Conservation (phyloP, 768 basidiomycete genomes). For the Termitomyces sp. region DNA sequence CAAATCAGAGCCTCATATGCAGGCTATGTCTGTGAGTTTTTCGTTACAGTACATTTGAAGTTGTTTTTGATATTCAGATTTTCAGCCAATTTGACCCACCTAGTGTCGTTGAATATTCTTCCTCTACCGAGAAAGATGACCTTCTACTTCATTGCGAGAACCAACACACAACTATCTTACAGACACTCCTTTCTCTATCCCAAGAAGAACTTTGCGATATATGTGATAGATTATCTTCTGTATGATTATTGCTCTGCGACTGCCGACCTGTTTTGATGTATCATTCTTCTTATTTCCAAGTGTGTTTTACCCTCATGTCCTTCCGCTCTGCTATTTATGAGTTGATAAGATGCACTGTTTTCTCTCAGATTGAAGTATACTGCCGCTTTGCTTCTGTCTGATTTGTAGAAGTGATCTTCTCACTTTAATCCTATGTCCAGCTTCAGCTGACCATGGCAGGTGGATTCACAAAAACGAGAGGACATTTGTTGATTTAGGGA, state of each 20-base stretch:
- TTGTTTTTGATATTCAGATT: not conserved
- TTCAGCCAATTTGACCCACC: not conserved
- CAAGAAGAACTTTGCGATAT: not conserved
- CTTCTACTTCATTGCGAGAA: not conserved
- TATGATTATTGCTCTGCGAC: not conserved
- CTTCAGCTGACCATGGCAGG: too few species aligned
- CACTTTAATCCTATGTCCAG: too few species aligned
- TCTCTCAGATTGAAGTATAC: too few species aligned
- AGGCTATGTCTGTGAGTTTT: not conserved
- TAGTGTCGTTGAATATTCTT: not conserved
- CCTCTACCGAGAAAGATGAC: not conserved
- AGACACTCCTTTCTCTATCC: not conserved
- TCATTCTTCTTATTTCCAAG: too few species aligned
- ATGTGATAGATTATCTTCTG: not conserved
- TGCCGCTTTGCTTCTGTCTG: too few species aligned
- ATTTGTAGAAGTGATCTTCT: too few species aligned
- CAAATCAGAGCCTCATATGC: not conserved
- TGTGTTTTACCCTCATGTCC: too few species aligned
- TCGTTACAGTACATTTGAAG: not conserved
- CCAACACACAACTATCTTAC: not conserved
- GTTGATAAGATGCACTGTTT: conserved; percentile 11
- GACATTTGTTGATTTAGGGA: too few species aligned
- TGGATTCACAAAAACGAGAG: too few species aligned
- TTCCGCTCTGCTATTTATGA: conserved; percentile 5
- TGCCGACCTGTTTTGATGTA: too few species aligned